Base-by-base conservation (phyloP, 1,284 basidiomycete genomes). In the Cutaneotrichosporon cutaneum region DNA sequence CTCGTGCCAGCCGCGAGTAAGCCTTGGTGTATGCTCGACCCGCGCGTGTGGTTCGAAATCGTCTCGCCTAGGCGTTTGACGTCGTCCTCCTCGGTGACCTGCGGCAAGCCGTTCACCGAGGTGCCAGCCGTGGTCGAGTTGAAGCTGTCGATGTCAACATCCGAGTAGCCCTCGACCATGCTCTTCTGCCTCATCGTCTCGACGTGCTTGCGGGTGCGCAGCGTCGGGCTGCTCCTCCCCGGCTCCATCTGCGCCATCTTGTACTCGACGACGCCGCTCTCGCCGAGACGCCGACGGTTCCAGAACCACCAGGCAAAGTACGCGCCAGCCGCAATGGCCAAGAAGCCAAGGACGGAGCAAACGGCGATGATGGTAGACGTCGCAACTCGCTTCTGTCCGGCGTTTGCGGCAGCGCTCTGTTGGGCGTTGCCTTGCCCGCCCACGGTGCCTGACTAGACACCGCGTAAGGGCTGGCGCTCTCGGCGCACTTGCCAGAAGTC, bases 291-390 rank as follows among this genome's bases (percentile, higher is more conserved):
- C 30, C 75, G 65, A 16, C 77, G 72, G 10, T 74, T 70, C 70
- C 74, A 76, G 70, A 77, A 78, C 70, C 73, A 77, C 75, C 78
- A 79, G 3, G 71, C 74, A 58, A 72, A 75, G 62, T 79, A 78
- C 1, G 72, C 67, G 2, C 51, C 70, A 0, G 73, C 74, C 0
- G 74, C 74, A 11, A 80, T 30, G 13, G 72, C 71, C 54, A 79
- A 73, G 58, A 77, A 75, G 4, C 76, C 78, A 0, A 74, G 64
- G 2, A 80, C 72, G 8, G 71, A 70, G 53, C 67, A 71, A 18
- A 66, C 74, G 0, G 73, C 73, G 33, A 78, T 75, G 32, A 75
- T 66, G 2, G 74, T 72, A 3, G 75, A 71, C 5, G 67, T 70
- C 2, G 73, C 65, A 11, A 74, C 76, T 8, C 54, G 56, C 30